Evolutionary conservation across 164 flowering plant species (phyloP).

Genomic region (Piper betle): DNA sequence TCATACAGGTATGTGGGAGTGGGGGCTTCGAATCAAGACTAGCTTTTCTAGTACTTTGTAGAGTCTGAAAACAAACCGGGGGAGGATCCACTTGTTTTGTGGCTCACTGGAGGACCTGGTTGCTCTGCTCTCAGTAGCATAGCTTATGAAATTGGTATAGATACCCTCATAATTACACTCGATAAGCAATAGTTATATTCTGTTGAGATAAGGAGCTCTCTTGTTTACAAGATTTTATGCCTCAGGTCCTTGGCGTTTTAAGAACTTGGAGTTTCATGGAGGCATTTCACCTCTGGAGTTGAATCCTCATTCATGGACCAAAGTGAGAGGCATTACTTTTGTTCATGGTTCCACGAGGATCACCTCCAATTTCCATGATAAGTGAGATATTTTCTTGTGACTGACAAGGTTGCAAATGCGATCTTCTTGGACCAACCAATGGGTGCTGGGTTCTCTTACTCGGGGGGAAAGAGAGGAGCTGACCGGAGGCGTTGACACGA

Average conservation of each 20-base stretch:
- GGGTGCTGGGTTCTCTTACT: background rate
- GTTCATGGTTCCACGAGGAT: background rate
- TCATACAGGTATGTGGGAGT: background rate
- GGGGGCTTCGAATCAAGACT: background rate
- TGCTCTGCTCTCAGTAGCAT: background rate
- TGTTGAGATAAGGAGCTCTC: too few species aligned
- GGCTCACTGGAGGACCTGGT: background rate
- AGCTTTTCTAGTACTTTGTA: background rate
- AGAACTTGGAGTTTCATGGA: background rate
- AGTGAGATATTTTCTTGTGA: background rate
- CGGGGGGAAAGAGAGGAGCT: background rate
- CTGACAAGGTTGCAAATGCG: background rate
- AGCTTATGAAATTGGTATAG: background rate
- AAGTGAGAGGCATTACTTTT: background rate
- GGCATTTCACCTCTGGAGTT: background rate
- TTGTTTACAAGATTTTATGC: background rate
- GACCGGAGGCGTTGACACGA: background rate
- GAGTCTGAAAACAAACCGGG: background rate
- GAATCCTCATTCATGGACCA: background rate
- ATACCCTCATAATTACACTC: too few species aligned
- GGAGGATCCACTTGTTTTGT: background rate
- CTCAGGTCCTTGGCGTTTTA: background rate
- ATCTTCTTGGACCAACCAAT: background rate
- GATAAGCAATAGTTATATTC: too few species aligned
- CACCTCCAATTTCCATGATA: background rate